phyloP scores from a whole-genome alignment of 108 stramenopile genomes.

The Fragilaria crotonensis region DNA sequence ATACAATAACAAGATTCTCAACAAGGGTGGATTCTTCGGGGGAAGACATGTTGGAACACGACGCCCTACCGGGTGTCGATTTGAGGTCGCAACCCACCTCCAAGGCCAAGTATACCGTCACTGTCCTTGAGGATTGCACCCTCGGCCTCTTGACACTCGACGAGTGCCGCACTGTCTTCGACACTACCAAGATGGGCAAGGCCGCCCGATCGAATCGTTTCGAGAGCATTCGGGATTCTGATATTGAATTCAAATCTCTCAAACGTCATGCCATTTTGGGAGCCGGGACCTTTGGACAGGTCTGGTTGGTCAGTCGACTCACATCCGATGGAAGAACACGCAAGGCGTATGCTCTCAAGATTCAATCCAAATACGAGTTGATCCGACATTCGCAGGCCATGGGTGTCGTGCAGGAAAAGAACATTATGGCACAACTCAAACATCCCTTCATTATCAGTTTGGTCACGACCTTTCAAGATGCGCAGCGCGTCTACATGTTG shows the following conservation, averaged over 20 bases:
- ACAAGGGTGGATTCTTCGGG: constrained; percentile 58
- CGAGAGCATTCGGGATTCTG: background rate
- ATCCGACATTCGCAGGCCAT: constrained; percentile 78
- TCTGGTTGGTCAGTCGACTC: constrained; percentile 72
- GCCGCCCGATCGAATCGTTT: background rate
- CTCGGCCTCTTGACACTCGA: constrained; percentile 50
- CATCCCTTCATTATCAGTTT: constrained; percentile 93
- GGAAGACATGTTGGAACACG: constrained; percentile 44
- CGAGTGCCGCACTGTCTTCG: constrained; percentile 53
- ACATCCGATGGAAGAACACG: constrained; percentile 12
- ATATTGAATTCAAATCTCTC: constrained; percentile 22
- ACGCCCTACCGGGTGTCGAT: constrained; percentile 2
- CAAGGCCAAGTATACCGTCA: constrained; percentile 45
- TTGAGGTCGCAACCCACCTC: background rate
- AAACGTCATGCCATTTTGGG: constrained; percentile 69
- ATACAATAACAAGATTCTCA: constrained; percentile 24
- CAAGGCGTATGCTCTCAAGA: constrained; percentile 78
- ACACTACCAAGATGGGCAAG: constrained; percentile 17
- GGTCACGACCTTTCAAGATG: constrained; percentile 74
- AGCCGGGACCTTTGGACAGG: constrained; percentile 92
- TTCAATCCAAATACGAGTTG: constrained; percentile 79
- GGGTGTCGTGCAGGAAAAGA: constrained; percentile 65
- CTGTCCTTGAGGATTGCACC: constrained; percentile 44
- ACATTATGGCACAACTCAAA: constrained; percentile 80
- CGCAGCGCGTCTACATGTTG: constrained; percentile 59